Evolutionary conservation across 1,139 yeast genomes (phyloP), one percentile per base, ranked within the genome.

Genomic region (Nematodospora anomalae): DNA sequence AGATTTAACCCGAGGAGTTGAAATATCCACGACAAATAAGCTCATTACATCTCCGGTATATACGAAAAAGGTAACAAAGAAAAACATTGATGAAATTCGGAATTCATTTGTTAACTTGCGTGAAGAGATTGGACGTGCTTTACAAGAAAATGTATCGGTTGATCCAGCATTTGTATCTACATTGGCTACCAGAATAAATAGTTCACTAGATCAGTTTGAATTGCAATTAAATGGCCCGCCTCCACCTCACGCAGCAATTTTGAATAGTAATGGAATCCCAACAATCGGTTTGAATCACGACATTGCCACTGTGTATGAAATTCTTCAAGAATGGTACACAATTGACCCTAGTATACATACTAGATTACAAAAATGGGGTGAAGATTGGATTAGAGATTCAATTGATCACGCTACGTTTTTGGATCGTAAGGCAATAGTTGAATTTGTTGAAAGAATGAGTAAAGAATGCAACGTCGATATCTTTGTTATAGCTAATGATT

Each of bases 301-400:
- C n/a, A 36, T 44, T 12, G 37, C 28, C 26, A 43, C 49, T 1
- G 48, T 47, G 16, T 46, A 46, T 37, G 49, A 46, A 33, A 47
- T 47, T n/a, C 12, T 44, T 21, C 49, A 47, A 35, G 51, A 47
- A 38, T 47, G 51, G 51, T 43, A 34, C 27, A 40, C 36, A 16
- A 32, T 24, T 16, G 37, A 31, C 6, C 44, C 46, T 16, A 29
- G 47, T 12, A 41, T 47, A 9, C 39, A 39, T 16, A 33, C 26
- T n/a, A 26, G 51, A 26, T 31, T 46, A 10, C 24, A 32, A 13
- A 38, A 32, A 10, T 46, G 41, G 42, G 49, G 49, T 5, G 41
- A 45, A 35, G 41, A 32, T 8, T 46, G 51, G 51, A 41, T 47
- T 7, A 33, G 45, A 16, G 51, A 47, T 36, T 41, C 45, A 26